Evolutionary conservation across 495 filamentous ascomycete genomes (phyloP), one percentile per base, ranked within the genome.

Genomic region (Talaromyces nanjingensis): DNA sequence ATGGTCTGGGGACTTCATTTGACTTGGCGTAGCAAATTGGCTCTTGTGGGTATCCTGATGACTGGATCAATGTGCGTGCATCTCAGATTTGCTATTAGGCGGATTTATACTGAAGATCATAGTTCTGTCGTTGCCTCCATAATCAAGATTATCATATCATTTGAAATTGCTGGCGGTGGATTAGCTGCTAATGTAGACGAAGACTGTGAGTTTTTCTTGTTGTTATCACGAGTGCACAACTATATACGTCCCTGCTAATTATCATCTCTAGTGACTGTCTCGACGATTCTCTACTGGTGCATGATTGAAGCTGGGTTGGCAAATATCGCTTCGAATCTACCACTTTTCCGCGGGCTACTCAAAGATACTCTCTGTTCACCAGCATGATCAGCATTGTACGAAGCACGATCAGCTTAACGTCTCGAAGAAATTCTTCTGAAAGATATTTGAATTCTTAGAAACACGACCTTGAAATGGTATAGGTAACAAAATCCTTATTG

Each of bases 241-340:
- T 34, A 59, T 55, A 34, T 9, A 34, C 25, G 1, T 18, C 8
- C 16, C 33, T 24, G 59, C 0, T 45, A 18, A 52, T 29, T 29
- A 29, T 29, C 60, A 18, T 29, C 12, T 18, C 12, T 27, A 69
- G 67, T 60, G 18, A 63, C 31, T 16, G 7, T 65, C 12, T 63
- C 63, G 7, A 29, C 59, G 0, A 27, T 62, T 57, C 31, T 68
- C 4, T 68, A 66, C 34, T 71, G 68, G 68, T 64, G 62, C 31
- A 70, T 69, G 45, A 39, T 72, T 11, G 70, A 70, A 47, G 39
- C 63, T 34, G 66, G 70, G n/a, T 27, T 67, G 6, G 62, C 66
- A 12, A 61, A 70, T 18, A 62, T 72, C 31, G 64, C 68, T 3
- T 66, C 64, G 5, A 68, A 66, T 55, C 62, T 72, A 31, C 70